Evolutionary conservation across 1,139 yeast genomes (phyloP), one percentile per base, ranked within the genome.

Genomic region (Tardiomyces blankii): DNA sequence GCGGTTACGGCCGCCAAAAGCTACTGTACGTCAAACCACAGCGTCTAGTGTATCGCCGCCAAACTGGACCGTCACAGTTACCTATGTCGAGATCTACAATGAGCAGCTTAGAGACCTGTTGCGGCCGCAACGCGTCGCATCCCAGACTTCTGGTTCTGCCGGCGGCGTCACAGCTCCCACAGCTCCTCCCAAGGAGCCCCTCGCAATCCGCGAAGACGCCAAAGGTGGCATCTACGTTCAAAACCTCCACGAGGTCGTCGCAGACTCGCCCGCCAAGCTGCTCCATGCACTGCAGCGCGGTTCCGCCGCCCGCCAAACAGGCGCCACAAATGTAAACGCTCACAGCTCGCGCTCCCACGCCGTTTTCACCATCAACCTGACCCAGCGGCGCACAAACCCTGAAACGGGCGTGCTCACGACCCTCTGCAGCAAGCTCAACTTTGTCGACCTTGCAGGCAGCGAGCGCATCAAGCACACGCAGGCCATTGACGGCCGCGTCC

Each of bases 391-490:
- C 9, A 43, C 43, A 13, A 49, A 50, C 27, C 51, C 52, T 2
- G 53, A 47, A 13, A 51, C 55, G 11, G 58, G 54, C 9, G 48
- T 53, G n/a, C 39, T 49, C 4, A 53, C 56, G 3, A 54, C 59
- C 4, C 45, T 54, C 21, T 51, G 56, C 3, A 51, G 57, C 40
- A 83, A 81, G 53, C 72, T 88, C 59, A 85, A 86, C 58, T 67
- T 88, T 39, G 94, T 87, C 2, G 96, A 88, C 66, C 70, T 88
- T 51, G 96, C 96, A 0, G 96, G 96, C 0, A 82, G 93, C 14
- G 94, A 83, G 59, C 85, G 86, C 56, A 80, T 87, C 43, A 77
- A 72, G 49, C 69, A 86, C 48, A 82, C 94, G 0, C 95, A 95
- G 1, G 91, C 94, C 0, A 76, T 71, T 45, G 78, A 81, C 58